Evolutionary conservation across 371 early-diverging fungal genomes (phyloP).

Genomic region (Umbelopsis sp.): DNA sequence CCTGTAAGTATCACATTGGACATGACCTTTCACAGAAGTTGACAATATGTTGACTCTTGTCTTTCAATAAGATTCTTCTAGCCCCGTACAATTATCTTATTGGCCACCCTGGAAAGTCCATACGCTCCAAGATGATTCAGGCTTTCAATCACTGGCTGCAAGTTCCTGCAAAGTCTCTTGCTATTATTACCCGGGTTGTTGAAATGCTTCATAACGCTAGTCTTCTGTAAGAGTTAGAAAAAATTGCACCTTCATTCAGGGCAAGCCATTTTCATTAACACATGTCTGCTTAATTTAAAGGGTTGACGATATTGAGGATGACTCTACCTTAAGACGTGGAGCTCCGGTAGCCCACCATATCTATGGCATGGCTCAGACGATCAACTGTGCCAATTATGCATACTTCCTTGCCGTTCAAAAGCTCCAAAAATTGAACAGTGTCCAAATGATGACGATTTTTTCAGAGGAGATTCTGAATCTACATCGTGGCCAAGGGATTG

Average conservation of each 20-base stretch:
- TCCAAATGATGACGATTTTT: slow-evolving; percentile 76
- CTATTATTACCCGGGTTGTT: slow-evolving; percentile 77
- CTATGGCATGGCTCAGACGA: slow-evolving; percentile 89
- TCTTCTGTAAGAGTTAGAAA: slow-evolving; percentile 66
- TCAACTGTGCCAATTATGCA: slow-evolving; percentile 95
- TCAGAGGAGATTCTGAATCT: slow-evolving; percentile 90
- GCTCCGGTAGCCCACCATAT: slow-evolving; percentile 96
- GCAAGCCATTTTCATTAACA: background rate
- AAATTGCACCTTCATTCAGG: no score
- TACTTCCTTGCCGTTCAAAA: slow-evolving; percentile 91
- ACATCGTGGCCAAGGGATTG: slow-evolving; percentile 94
- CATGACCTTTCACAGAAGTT: background rate
- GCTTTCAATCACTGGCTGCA: slow-evolving; percentile 91
- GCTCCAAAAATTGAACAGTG: slow-evolving; percentile 66
- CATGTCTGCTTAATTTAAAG: slow-evolving; percentile 34
- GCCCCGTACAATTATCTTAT: slow-evolving; percentile 85
- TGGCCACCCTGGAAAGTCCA: slow-evolving; percentile 87
- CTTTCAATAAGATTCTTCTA: slow-evolving; percentile 56
- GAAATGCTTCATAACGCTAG: slow-evolving; percentile 95
- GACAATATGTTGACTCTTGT: background rate
- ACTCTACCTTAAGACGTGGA: slow-evolving; percentile 86
- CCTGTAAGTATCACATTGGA: background rate
- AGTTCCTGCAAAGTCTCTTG: slow-evolving; percentile 69
- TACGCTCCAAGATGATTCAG: slow-evolving; percentile 84
- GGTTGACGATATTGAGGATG: slow-evolving; percentile 96